Conservation (phyloP, 345 rosid genomes). For the Corchorus capsularis region DNA sequence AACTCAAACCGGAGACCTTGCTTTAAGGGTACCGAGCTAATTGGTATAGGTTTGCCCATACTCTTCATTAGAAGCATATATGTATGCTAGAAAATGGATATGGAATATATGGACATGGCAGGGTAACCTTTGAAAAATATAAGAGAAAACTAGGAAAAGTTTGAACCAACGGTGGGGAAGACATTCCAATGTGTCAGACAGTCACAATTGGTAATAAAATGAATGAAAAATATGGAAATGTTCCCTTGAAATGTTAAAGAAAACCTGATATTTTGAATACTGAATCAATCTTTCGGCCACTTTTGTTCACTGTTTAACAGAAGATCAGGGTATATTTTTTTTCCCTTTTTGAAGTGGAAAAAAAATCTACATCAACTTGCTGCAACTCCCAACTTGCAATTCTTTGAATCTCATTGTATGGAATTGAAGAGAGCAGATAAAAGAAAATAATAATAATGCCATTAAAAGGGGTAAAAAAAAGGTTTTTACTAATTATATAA, state of each 20-base stretch:
- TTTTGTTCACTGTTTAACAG: background rate
- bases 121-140: background rate
- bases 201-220: background rate
- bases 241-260: background rate
- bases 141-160: background rate
- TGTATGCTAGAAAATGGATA: too few relatives aligned
- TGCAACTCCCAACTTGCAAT: slow-evolving; percentile 6
- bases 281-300: background rate
- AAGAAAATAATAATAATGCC: background rate
- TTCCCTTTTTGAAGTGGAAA: background rate
- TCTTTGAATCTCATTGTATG: background rate
- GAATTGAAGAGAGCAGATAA: background rate
- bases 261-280: background rate
- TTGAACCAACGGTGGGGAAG: background rate
- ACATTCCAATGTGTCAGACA: background rate
- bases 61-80: too few relatives aligned
- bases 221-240: background rate
- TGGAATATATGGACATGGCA: too few relatives aligned
- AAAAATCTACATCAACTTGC: background rate
- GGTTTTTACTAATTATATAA: background rate
- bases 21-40: too few relatives aligned
- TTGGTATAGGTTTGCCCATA: too few relatives aligned
- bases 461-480: background rate
- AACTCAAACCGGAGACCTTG: too few relatives aligned
- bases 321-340: background rate